Conservation (phyloP, 495 filamentous ascomycete species). For the Talaromyces trachyspermus region DNA sequence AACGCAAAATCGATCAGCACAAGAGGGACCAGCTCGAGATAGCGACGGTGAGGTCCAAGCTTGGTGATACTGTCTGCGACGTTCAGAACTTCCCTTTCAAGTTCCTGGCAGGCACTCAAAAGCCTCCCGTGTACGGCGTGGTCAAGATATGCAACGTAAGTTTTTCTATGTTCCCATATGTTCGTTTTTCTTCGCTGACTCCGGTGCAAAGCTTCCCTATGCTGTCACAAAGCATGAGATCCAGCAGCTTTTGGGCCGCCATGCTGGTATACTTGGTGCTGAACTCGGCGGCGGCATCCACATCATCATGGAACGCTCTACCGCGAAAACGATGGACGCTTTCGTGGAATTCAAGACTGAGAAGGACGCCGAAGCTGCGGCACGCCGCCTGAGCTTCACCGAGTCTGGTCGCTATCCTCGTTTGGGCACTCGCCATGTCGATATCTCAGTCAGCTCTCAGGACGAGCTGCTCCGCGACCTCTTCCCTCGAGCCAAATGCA, state of each 20-base stretch:
- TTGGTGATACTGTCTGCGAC: background rate
- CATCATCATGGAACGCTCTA: slow-evolving; percentile 76
- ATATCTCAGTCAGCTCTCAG: slow-evolving; percentile 54
- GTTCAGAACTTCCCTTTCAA: slow-evolving; percentile 21
- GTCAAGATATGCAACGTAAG: slow-evolving; percentile 42
- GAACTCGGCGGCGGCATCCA: slow-evolving; percentile 58
- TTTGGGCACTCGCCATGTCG: slow-evolving; percentile 58
- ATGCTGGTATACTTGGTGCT: slow-evolving; percentile 45
- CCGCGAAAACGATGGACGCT: slow-evolving; percentile 69
- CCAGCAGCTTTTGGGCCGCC: slow-evolving; percentile 61
- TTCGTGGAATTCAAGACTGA: slow-evolving; percentile 59
- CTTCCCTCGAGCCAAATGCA: slow-evolving; percentile 60
- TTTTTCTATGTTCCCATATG: slow-evolving; percentile 2
- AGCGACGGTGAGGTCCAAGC: background rate
- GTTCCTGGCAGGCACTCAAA: slow-evolving; percentile 10
- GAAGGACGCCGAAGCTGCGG: slow-evolving; percentile 44
- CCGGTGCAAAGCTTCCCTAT: slow-evolving; percentile 62
- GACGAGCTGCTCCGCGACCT: slow-evolving; percentile 55
- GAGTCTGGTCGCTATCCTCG: slow-evolving; percentile 43
- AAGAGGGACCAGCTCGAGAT: slow-evolving; percentile 1
- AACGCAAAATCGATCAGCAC: slow-evolving; percentile 4
- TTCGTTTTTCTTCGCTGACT: background rate
- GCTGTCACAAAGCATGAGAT: slow-evolving; percentile 58
- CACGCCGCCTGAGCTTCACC: slow-evolving; percentile 31
- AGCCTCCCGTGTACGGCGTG: slow-evolving; percentile 31